These are phyloP conservation scores for Xylariaceae sp. DNA, from an alignment of 2,329 filamentous ascomycete genomes.

Conservation along the genomic window DNA sequence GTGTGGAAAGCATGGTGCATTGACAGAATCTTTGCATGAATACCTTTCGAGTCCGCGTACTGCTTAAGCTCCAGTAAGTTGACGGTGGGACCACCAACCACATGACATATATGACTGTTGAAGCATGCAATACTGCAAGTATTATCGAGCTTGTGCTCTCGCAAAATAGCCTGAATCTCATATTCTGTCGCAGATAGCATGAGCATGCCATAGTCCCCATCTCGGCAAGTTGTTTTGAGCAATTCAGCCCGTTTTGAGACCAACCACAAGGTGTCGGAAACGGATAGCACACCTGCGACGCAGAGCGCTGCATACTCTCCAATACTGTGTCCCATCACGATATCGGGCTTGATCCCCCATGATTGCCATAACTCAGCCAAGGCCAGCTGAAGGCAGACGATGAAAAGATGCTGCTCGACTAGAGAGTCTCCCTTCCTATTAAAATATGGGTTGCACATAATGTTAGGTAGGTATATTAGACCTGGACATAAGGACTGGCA, in stretches of 20 bases:
- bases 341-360: conserved; percentile 49
- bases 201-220: conserved; percentile 65
- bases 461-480: no score
- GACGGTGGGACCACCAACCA: conserved; percentile 59
- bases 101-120: conserved; percentile 37
- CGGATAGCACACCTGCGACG: conserved; percentile 64
- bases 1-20: conserved; percentile 62
- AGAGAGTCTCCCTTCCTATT: no score
- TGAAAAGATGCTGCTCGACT: conserved; percentile 42
- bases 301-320: conserved; percentile 68
- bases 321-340: conserved; percentile 56
- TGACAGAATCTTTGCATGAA: conserved; percentile 54
- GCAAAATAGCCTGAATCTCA: conserved; percentile 56
- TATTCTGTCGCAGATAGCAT: conserved; percentile 54
- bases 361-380: conserved; percentile 47
- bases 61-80: conserved; percentile 56
- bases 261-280: conserved; percentile 63
- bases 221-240: conserved; percentile 58
- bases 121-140: conserved; percentile 21
- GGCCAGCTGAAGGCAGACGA: conserved; percentile 46
- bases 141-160: neutral
- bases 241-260: conserved; percentile 63
- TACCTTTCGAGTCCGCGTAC: conserved; percentile 40
- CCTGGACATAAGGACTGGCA: conserved; percentile 3
- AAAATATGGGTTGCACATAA: no score